phyloP scores from a whole-genome alignment of 83 land plant genomes.

The Diphasiastrum complanatum region DNA sequence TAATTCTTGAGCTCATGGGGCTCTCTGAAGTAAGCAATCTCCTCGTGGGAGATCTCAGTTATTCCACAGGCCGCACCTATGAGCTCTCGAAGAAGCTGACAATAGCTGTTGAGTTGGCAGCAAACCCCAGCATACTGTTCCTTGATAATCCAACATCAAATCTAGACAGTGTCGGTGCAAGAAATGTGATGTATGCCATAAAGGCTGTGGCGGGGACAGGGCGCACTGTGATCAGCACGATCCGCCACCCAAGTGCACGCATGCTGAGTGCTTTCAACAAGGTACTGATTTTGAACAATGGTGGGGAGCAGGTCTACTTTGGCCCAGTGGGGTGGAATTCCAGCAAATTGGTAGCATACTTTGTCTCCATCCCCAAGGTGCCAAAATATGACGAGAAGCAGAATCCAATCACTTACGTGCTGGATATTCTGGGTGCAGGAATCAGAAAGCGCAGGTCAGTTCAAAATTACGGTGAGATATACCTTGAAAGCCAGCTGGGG shows the following conservation, averaged over 20 bases:
- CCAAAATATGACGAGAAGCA: constrained; percentile 13
- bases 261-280: constrained; percentile 17
- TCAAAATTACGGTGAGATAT: constrained; percentile 18
- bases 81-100: constrained; percentile 31
- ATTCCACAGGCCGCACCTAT: constrained; percentile 22
- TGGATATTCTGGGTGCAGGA: constrained; percentile 30
- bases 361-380: constrained; percentile 14
- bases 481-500: constrained; percentile 8
- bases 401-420: constrained; percentile 21
- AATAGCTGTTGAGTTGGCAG: constrained; percentile 18
- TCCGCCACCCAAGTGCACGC: constrained; percentile 30
- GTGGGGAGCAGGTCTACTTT: constrained; percentile 34
- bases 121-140: constrained; percentile 36
- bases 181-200: constrained; percentile 19
- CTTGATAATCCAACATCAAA: constrained; percentile 35
- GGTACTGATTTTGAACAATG: constrained; percentile 23
- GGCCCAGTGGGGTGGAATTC: constrained; percentile 29
- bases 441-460: constrained; percentile 17
- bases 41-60: constrained; percentile 20
- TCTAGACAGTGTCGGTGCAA: constrained; percentile 25
- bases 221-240: constrained; percentile 20
- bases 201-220: constrained; percentile 11
- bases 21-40: constrained; percentile 22
- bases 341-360: constrained; percentile 20
- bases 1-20: constrained; percentile 25